These are phyloP conservation scores for Rhizodiscina lignyota DNA, from an alignment of 495 filamentous ascomycete genomes.

Conservation along the genomic window DNA sequence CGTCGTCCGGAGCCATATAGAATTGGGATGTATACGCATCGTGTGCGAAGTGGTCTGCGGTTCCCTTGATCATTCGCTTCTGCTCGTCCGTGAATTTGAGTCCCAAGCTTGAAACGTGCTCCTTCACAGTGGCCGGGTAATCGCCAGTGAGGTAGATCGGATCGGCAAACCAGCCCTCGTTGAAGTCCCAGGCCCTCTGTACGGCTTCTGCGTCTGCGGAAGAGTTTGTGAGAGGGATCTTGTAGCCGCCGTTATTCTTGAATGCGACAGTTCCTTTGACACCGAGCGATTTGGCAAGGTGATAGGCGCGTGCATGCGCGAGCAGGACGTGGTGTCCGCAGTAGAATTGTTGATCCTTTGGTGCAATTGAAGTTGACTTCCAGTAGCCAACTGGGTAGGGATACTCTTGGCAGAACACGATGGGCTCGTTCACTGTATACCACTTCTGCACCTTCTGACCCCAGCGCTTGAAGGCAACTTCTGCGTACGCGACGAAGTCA, in stretches of 20 bases:
- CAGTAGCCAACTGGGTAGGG: slow-evolving; percentile 18
- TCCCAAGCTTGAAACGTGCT: slow-evolving; percentile 23
- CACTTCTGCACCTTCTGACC: slow-evolving; percentile 25
- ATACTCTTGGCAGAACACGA: slow-evolving; percentile 24
- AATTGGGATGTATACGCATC: slow-evolving; percentile 12
- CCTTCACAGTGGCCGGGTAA: slow-evolving; percentile 24
- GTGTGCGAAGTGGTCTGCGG: slow-evolving; percentile 28
- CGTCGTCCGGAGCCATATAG: slow-evolving; percentile 3
- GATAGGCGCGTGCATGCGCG: slow-evolving; percentile 35
- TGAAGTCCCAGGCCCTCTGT: slow-evolving; percentile 13
- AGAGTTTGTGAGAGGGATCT: slow-evolving; percentile 41
- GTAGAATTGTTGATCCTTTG: slow-evolving; percentile 13
- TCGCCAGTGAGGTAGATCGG: slow-evolving; percentile 21
- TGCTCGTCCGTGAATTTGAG: slow-evolving; percentile 19
- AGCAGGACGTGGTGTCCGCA: slow-evolving; percentile 26
- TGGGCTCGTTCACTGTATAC: slow-evolving; percentile 24
- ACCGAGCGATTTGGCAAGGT: slow-evolving; percentile 35
- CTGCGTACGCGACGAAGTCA: slow-evolving; percentile 27
- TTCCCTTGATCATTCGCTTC: slow-evolving; percentile 26
- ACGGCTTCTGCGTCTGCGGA: slow-evolving; percentile 16
- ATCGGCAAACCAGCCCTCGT: slow-evolving; percentile 14
- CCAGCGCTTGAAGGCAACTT: slow-evolving; percentile 25
- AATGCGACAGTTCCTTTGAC: slow-evolving; percentile 34
- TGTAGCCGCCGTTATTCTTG: slow-evolving; percentile 22
- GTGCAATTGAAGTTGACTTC: slow-evolving; percentile 18